Percentiles rank a stretch among this genome's conserved stretches.
Conservation (phyloP, 1,139 yeast genomes). For the Pichia sp. region DNA sequence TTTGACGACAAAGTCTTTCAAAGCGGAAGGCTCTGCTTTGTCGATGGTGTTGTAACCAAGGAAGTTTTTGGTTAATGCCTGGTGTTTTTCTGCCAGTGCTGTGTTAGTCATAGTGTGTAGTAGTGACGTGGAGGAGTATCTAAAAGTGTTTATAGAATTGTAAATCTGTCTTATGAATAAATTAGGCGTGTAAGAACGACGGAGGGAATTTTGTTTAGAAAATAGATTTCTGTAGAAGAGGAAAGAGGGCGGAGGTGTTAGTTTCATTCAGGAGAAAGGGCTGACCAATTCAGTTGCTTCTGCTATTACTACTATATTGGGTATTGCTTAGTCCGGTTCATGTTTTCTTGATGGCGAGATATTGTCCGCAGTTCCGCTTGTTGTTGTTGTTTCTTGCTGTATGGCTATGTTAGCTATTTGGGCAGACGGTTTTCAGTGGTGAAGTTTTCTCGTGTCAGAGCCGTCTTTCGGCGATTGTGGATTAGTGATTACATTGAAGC, state of each 20-base stretch:
- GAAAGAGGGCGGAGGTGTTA: slow-evolving; percentile 5
- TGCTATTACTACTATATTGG: no score
- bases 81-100: slow-evolving; percentile 22
- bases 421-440: no score
- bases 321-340: no score
- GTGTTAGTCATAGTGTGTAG: slow-evolving; percentile 7
- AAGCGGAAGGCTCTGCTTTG: slow-evolving; percentile 64
- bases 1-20: slow-evolving; percentile 78
- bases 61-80: slow-evolving; percentile 62
- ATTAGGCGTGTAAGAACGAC: slow-evolving; percentile 1
- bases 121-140: background rate
- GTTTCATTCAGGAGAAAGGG: slow-evolving; percentile 8
- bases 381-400: no score
- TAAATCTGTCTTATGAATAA: slow-evolving; percentile 1
- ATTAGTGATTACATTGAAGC: no score
- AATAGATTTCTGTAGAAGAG: slow-evolving; percentile 6
- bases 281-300: no score
- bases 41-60: slow-evolving; percentile 74
- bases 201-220: background rate
- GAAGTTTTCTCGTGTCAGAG: no score
- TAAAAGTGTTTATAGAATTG: background rate
- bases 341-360: no score
- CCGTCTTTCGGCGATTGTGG: no score
- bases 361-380: no score
- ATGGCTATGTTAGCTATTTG: no score